Base-by-base conservation (phyloP, 2,329 filamentous ascomycete species). In the Xylaria multiplex region DNA sequence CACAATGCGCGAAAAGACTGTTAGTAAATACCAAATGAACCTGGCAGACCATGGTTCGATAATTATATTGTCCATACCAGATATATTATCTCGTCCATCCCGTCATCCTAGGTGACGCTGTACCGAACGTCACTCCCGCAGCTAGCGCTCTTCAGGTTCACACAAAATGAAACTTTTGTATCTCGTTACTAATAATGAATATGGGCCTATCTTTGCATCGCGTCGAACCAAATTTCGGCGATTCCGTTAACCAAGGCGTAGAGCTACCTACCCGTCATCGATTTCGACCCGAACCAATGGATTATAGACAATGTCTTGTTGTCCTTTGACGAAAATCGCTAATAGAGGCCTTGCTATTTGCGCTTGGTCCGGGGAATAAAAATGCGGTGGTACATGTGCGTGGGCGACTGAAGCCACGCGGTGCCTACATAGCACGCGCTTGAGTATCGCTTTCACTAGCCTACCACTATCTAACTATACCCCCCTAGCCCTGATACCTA, bases 211-310 rank as follows among this genome's bases (percentile, higher is more conserved):
- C 19, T 54, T 27, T 43, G 9, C 24, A 55, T 57, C 32, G 53
- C 46, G 59, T 62, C 24, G 11, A 54, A 62, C 53, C 37, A 58
- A 46, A 24, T 37, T 35, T 65, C 59, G 48, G 53, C n/a, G 11
- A 43, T 48, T 37, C 53, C 24, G 42, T 53, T 37, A 16, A 22
- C 35, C 11, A 45, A 43, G 22, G 48, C 24, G 19, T 14, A 50
- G 27, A n/a, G 3, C 7, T 27, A 27, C 27, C 27, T 27, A 22
- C 22, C 13, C 4, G 30, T 46, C 32, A 16, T 32, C 27, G 8
- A 9, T 16, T 42, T 7, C 14, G 8, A 11, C 11, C 61, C 6
- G 6, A 5, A 13, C n/a, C 22, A 40, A 11, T 32, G 8, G 9
- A 22, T 16, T 11, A 13, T 8, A 37, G 6, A 19, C 14, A 32